Evolutionary conservation across 495 filamentous ascomycete genomes (phyloP), one percentile per base, ranked within the genome.

Genomic region (Amphirosellinia nigrospora): DNA sequence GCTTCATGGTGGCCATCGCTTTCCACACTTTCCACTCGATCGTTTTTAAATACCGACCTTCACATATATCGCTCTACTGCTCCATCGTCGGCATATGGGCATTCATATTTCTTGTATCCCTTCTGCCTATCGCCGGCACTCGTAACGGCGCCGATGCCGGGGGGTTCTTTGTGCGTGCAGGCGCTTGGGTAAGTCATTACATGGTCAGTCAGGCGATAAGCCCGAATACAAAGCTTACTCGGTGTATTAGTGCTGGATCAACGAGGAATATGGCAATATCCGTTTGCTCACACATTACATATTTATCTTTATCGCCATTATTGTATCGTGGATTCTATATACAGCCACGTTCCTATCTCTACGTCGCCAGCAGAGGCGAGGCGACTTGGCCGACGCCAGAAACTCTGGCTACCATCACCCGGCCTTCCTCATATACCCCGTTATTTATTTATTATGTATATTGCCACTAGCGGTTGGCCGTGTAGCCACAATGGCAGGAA

Each of bases 261-360:
- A 86, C 71, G 76, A 82, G 46, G 77, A 84, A 1, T 92, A 89
- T 77, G 84, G 89, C 66, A 72, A 77, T 7, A 81, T 88, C 48
- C 91, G 91, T 70, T 85, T 94, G 0, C 88, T 86, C 83, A 86
- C 90, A 23, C 92, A 94, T 73, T 94, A 94, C 74, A 84, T 94
- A 71, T 94, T 89, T 87, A 92, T 94, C 78, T 93, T 94, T 80
- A 78, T 93, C 55, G 82, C 86, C 63, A 86, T 93, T 70, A 87
- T 90, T 72, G 75, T 88, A 23, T 92, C 90, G 15, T 84, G 89
- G 58, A 67, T 82, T 48, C 83, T 93, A 16, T 94, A 94, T 78
- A 81, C 81, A 1, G 78, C 89, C 66, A 88, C 92, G 76, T 91
- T 87, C 79, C 72, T 91, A 68, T 85, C 83, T 66, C 85, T 93